Base-by-base conservation (phyloP, 2,329 filamentous ascomycete genomes). In the Ophiostoma angusticollis region DNA sequence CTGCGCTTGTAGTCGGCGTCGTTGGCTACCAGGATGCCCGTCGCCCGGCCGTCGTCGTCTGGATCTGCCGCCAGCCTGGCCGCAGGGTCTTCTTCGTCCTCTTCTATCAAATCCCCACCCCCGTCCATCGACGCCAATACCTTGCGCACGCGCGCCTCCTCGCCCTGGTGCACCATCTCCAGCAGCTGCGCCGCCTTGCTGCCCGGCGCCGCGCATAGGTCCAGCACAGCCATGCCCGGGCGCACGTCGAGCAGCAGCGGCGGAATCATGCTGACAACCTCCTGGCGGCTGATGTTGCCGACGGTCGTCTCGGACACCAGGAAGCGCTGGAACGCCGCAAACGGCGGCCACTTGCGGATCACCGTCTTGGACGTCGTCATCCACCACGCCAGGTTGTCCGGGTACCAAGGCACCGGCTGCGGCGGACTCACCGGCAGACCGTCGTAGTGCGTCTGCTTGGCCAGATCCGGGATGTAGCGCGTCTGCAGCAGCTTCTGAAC, bases 291-390 rank as follows among this genome's bases (percentile, higher is more conserved):
- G 53, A 98, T 96, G 59, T 96, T 98, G 52, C 91, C 91, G 17
- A 96, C 86, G 41, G 83, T 86, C 4, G 91, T 95, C 68, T 98
- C 91, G 37, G 89, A 93, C 35, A 98, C 91, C 36, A 98, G 72
- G 66, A 95, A 98, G 58, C 93, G 93, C 59, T 98, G 91, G 63
- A 98, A 96, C 21, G 84, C 81, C 35, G 86, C 80, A 58, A 98
- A 98, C 3, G 91, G 91, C 25, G 84, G 78, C 59, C 93, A 94
- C 56, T 87, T 87, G 52, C 91, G 81, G 46, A 98, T 74, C 48
- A 96, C 80, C 55, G 93, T 87, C 70, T 96, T 98, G 46, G 91
- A 85, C 6, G 89, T 96, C 32, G 87, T 94, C 86, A 96, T 96
- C 60, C 79, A 86, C 82, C 93, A 98, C 35, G 91, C 91, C 45